Evolutionary conservation across 2,329 filamentous ascomycete genomes (phyloP).

Genomic region (Tothia fuscella): DNA sequence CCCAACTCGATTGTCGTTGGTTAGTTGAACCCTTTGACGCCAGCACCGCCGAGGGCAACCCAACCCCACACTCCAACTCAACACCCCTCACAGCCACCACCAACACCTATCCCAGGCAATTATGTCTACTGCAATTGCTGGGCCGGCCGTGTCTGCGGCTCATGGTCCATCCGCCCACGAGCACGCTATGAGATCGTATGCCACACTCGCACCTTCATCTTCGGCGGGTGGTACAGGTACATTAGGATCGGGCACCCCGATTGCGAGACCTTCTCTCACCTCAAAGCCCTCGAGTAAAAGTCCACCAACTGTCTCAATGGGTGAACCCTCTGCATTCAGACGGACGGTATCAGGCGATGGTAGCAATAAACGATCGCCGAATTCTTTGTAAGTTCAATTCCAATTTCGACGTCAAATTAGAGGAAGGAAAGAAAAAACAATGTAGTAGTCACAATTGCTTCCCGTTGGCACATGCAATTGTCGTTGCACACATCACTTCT

Average conservation of each 20-base stretch:
- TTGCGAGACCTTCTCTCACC: constrained; percentile 10
- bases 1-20: too few relatives aligned
- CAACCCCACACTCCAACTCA: not conserved
- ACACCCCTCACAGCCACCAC: not conserved
- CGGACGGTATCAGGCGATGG: constrained; percentile 23
- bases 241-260: constrained; percentile 14
- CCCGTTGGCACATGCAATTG: not conserved
- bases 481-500: not conserved
- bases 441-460: not conserved
- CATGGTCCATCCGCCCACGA: constrained; percentile 19
- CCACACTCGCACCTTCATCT: constrained; percentile 31
- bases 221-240: not conserved
- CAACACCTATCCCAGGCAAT: constrained; percentile 11
- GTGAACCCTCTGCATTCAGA: constrained; percentile 21
- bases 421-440: not conserved
- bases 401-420: not conserved
- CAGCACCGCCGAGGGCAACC: too few relatives aligned
- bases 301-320: constrained; percentile 9
- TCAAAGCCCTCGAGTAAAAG: too few relatives aligned
- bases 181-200: constrained; percentile 30
- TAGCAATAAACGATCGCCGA: not conserved
- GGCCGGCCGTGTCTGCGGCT: constrained; percentile 27
- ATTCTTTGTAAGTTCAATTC: not conserved
- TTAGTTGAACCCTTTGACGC: too few relatives aligned
- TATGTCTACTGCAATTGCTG: constrained; percentile 37